Conservation (phyloP, 1,284 basidiomycete genomes). For the Moesziomyces parantarcticus region DNA sequence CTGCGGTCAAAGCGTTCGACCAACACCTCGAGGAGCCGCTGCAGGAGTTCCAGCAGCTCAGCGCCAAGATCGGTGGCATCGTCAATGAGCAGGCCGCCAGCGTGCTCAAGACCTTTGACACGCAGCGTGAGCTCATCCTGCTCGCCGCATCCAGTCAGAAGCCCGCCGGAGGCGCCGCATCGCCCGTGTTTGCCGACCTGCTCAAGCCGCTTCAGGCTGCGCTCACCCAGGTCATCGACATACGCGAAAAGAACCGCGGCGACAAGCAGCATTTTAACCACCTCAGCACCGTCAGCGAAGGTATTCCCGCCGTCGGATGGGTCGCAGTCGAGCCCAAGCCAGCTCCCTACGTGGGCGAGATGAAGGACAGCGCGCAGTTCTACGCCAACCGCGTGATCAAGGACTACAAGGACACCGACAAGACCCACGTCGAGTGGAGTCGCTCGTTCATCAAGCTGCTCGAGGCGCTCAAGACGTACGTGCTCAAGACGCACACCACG, state of each 20-base stretch:
- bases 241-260: constrained; percentile 84
- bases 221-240: constrained; percentile 79
- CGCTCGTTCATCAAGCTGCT: constrained; percentile 78
- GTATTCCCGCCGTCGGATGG: constrained; percentile 89
- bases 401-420: constrained; percentile 85
- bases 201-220: constrained; percentile 79
- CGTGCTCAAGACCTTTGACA: constrained; percentile 77
- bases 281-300: constrained; percentile 83
- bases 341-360: constrained; percentile 81
- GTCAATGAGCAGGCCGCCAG: constrained; percentile 76
- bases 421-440: constrained; percentile 90
- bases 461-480: constrained; percentile 83
- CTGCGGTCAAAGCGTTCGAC: constrained; percentile 79
- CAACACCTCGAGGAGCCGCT: constrained; percentile 79
- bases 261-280: constrained; percentile 86
- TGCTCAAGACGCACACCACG: constrained; percentile 86
- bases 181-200: constrained; percentile 74
- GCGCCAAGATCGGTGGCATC: constrained; percentile 78
- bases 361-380: constrained; percentile 88
- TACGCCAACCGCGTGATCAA: constrained; percentile 92
- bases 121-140: constrained; percentile 78
- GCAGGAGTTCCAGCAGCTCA: constrained; percentile 79
- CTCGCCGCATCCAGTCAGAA: constrained; percentile 81
- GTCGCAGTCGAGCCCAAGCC: constrained; percentile 84
- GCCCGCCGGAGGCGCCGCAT: constrained; percentile 72